Percentiles rank a stretch among this genome's conserved stretches.
Conservation (phyloP, 306 rosid genomes). For the Amphicarpaea edgeworthii region DNA sequence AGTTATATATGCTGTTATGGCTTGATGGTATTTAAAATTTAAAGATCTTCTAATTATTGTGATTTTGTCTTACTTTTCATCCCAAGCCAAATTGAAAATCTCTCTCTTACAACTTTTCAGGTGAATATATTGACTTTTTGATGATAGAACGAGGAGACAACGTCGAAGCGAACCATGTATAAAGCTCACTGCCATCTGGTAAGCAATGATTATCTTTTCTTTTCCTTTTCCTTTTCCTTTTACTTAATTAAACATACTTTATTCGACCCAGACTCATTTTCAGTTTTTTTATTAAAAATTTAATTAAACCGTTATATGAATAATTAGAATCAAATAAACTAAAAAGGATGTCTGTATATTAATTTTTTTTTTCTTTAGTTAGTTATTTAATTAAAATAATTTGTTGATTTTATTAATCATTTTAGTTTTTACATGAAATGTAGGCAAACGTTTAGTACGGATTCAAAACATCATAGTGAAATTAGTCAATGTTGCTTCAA, state of each 20-base stretch:
- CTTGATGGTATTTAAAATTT: neutral
- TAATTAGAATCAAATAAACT: neutral
- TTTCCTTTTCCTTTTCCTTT: neutral
- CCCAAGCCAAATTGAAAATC: slow-evolving; percentile 12
- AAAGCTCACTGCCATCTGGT: slow-evolving; percentile 49
- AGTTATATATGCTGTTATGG: neutral
- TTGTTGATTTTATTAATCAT: no score
- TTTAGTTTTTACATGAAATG: no score
- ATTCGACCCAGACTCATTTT: neutral
- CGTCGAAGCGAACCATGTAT: slow-evolving; percentile 49
- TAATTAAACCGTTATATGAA: neutral
- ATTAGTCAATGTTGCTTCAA: neutral
- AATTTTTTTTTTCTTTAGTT: no score
- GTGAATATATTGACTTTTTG: slow-evolving; percentile 35
- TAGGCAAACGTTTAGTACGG: neutral
- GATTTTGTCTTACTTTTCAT: neutral
- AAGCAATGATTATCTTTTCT: slow-evolving; percentile 28
- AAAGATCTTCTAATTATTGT: neutral
- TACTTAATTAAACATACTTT: neutral
- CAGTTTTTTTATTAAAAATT: neutral
- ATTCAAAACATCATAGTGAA: neutral
- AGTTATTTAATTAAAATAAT: no score
- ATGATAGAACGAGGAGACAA: slow-evolving; percentile 32
- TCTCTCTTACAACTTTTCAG: slow-evolving; percentile 44
- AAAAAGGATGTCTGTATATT: no score